phyloP scores from a whole-genome alignment of 2,329 filamentous ascomycete genomes.

The Talaromyces sp. region DNA sequence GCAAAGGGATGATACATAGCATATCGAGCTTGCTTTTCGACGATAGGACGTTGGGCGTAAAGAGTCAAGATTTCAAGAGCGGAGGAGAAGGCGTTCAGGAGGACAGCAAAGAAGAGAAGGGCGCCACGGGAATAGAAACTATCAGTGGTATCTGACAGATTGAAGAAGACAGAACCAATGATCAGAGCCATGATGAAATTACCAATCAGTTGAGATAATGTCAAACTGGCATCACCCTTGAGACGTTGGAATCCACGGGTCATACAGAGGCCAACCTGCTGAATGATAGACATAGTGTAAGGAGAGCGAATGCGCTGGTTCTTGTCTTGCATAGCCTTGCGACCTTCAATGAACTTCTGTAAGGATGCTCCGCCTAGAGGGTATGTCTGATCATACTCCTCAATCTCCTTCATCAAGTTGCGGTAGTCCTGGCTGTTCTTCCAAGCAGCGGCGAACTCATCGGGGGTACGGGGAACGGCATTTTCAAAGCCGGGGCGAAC shows the following conservation, averaged over 20 bases:
- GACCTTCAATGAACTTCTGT: constrained; percentile 45
- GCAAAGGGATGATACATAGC: constrained; percentile 31
- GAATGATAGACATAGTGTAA: constrained; percentile 75
- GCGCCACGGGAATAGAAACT: constrained; percentile 81
- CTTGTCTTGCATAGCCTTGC: constrained; percentile 48
- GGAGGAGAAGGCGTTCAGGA: constrained; percentile 82
- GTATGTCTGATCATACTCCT: constrained; percentile 46
- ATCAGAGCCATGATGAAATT: constrained; percentile 78
- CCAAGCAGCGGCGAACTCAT: constrained; percentile 66
- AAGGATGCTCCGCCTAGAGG: constrained; percentile 47
- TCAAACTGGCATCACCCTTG: constrained; percentile 74
- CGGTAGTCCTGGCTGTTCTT: constrained; percentile 55
- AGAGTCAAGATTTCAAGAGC: constrained; percentile 62
- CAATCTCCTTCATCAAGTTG: constrained; percentile 46
- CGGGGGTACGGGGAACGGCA: constrained; percentile 66
- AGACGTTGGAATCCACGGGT: constrained; percentile 79
- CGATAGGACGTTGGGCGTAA: constrained; percentile 22
- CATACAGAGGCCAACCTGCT: constrained; percentile 79
- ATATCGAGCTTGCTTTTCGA: constrained; percentile 31
- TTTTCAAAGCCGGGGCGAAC: constrained; percentile 63
- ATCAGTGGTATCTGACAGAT: constrained; percentile 64
- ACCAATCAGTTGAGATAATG: constrained; percentile 64
- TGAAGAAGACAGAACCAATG: constrained; percentile 79
- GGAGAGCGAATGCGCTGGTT: constrained; percentile 68
- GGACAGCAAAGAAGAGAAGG: constrained; percentile 82